Evolutionary conservation across 2,329 filamentous ascomycete genomes (phyloP), one percentile per base, ranked within the genome.

Genomic region (Pyricularia grisea): DNA sequence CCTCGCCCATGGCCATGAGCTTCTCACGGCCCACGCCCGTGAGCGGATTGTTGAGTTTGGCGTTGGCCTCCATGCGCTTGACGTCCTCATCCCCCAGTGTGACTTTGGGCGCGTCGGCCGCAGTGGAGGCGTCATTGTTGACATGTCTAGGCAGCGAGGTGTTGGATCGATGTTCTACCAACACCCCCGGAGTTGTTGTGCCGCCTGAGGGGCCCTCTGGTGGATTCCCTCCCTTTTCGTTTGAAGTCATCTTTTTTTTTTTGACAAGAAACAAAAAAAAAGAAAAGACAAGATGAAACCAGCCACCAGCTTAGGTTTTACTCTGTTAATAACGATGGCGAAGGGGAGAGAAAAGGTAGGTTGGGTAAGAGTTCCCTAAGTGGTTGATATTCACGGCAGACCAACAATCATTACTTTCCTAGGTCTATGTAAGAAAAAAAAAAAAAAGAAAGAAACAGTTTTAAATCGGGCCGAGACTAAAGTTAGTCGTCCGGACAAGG

Each of bases 1-100:
- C 80, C 68, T 85, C 84, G 17, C 87, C 88, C 77, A 85, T 84
- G 42, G 78, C 79, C 65, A 79, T 81, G 17, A 91, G 79, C 71
- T 88, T 81, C 4, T 82, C 78, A 60, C 74, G 74, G 25, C 74
- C 74, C 65, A 82, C 72, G 42, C 79, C 81, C 2, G 75, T 76
- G n/a, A 83, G 75, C 14, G 81, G 81, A 66, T 83, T 79, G 58
- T 78, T 77, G 25, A 81, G 73, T 73, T 77, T 79, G 17, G 75
- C 74, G 11, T 79, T 80, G 27, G 76, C 78, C 65, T 78, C 76
- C 4, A 77, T 71, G 5, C 78, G 77, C 58, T 75, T 72, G 23
- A 69, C 74, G 31, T 75, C 74, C n/a, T 75, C 71, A 5, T 71
- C 70, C 10, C 70, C 73, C 23, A 67, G 11, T n/a, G 14, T 7